Evolutionary conservation across 768 basidiomycete species (phyloP), one percentile per base, ranked within the genome.

Genomic region (Leccinellum rugosiceps): DNA sequence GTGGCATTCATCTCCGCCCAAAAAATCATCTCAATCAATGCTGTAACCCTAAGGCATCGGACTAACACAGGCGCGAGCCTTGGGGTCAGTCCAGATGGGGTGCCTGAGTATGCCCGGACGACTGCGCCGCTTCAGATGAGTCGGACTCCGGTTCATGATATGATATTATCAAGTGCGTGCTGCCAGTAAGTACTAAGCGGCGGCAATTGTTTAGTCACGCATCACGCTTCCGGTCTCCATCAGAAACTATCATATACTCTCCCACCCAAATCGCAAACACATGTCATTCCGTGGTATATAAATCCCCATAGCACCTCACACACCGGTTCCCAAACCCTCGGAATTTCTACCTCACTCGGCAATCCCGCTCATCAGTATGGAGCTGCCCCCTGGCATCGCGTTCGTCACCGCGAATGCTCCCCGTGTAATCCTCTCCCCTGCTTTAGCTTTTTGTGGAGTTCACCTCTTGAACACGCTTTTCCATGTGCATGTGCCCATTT

Each of bases 341-440:
- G 31, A 50, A 28, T 21, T 28, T 21, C 14, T 43, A 6, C 43
- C 25, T 43, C 34, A 17, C 31, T 14, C 25, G 32, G 13, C 34
- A 30, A 58, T 50, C 44, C 45, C 19, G 23, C 11, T 5, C 21
- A 13, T n/a, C 53, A 38, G 35, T 55, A 72, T 71, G 69, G 55
- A 60, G n/a, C 62, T 75, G 1, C 73, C 75, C 6, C 75, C 75
- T 8, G 74, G 75, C 31, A 61, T 72, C 41, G 56, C 64, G 15
- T 71, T 68, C 49, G 50, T 74, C 47, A 23, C 63, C 15, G 53
- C 57, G 34, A 67, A 68, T n/a, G 60, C 72, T 11, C 71, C 66
- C 6, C 65, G 57, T 14, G 43, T 73, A 5, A 8, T 58, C 8
- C 31, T 64, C 30, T 63, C 62, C 10, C 68, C 66, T 10, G 56